Evolutionary conservation across 2,329 filamentous ascomycete species (phyloP), one percentile per base, ranked within the genome.

Genomic region (Diaporthe aspalathi): DNA sequence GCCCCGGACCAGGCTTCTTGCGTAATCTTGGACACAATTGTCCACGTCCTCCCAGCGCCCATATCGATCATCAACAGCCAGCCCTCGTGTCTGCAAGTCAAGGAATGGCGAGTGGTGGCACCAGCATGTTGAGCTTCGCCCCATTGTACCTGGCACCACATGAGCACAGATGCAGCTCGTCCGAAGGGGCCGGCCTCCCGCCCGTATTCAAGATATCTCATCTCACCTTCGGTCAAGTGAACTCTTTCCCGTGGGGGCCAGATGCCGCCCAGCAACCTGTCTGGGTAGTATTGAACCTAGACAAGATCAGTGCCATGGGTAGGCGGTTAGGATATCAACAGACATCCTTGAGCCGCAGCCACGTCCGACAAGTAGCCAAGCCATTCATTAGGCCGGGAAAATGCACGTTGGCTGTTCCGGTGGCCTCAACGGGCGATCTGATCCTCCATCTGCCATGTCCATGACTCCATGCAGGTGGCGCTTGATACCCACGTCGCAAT

Each of bases 381-480:
- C n/a, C n/a, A n/a, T 83, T 80, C 0, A 76, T 78, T 29, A 85
- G 75, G 27, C 76, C 78, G 4, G 78, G 75, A 70, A 77, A 85
- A 0, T 82, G 84, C 32, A 85, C 80, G 71, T 85, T 85, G 5
- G 73, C 76, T 29, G 85, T 81, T 0, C 78, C 79, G 0, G 82
- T 0, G 76, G 73, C 43, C 9, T 81, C 80, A 70, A 84, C 79
- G 6, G 67, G 70, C 2, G 74, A 75, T 3, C 82, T 20, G 60
- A 20, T 32, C 17, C 20, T 27, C 49, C 22, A n/a, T 49, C 29
- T 49, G 17, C 43, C 81, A 67, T 70, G 52, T 84, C 83, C n/a
- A n/a, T n/a, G n/a, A n/a, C 32, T 35, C 32, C 71, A 84, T 84
- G 6, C 83, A 83, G 70, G 84, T 83, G 1, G 80, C 85, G 75